phyloP scores from a whole-genome alignment of 495 filamentous ascomycete genomes.

The Bombardia bombarda region DNA sequence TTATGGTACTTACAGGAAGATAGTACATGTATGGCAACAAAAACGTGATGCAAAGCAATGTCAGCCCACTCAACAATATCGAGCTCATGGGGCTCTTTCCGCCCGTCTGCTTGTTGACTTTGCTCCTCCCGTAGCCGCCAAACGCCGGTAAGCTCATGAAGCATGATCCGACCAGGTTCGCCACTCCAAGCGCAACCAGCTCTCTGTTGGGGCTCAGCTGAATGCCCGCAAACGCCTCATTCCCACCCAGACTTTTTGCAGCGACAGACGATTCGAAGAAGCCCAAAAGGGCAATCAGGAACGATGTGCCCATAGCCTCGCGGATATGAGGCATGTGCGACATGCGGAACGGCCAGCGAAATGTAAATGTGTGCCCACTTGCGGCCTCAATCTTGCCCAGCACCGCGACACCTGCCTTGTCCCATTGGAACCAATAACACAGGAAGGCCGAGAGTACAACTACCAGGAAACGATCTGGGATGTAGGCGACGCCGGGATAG shows the following conservation, averaged over 20 bases:
- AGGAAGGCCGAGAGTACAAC: slow-evolving; percentile 81
- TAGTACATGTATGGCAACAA: slow-evolving; percentile 91
- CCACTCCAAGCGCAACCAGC: slow-evolving; percentile 82
- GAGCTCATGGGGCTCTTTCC: slow-evolving; percentile 90
- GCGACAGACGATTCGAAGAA: slow-evolving; percentile 99
- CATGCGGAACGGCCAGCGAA: slow-evolving; percentile 76
- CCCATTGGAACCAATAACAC: slow-evolving; percentile 73
- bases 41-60: slow-evolving; percentile 68
- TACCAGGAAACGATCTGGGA: slow-evolving; percentile 87
- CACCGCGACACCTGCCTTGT: slow-evolving; percentile 69
- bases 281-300: slow-evolving; percentile 87
- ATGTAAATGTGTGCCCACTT: slow-evolving; percentile 59
- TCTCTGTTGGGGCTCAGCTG: slow-evolving; percentile 86
- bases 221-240: slow-evolving; percentile 59
- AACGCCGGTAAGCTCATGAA: slow-evolving; percentile 91
- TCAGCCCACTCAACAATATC: slow-evolving; percentile 73
- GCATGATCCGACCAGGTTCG: slow-evolving; percentile 83
- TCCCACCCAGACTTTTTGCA: slow-evolving; percentile 73
- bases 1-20: slow-evolving; percentile 78
- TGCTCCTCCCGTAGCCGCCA: slow-evolving; percentile 93
- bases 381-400: slow-evolving; percentile 71
- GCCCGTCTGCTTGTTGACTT: slow-evolving; percentile 86
- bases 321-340: slow-evolving; percentile 70
- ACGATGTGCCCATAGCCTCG: slow-evolving; percentile 84
- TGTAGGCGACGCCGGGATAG: slow-evolving; percentile 73